phyloP scores from a whole-genome alignment of 106 monocot species.

The Dioscorea alata region DNA sequence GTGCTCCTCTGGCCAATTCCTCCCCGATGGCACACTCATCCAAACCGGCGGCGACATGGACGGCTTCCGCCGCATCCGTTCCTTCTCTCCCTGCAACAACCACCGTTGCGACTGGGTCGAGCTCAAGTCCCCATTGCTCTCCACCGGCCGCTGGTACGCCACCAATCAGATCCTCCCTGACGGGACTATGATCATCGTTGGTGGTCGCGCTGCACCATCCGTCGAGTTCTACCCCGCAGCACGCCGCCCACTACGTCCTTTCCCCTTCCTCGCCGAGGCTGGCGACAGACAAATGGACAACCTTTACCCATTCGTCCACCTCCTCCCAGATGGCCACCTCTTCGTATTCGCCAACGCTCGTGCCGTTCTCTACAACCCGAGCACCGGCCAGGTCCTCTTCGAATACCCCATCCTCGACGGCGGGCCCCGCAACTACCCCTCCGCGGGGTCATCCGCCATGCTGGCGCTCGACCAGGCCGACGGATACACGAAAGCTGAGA shows the following conservation, averaged over 20 bases:
- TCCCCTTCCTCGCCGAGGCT: slow-evolving; percentile 46
- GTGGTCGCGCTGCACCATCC: slow-evolving; percentile 46
- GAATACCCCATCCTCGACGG: slow-evolving; percentile 45
- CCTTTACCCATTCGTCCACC: slow-evolving; percentile 79
- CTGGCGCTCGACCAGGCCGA: slow-evolving; percentile 25
- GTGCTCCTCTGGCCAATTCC: slow-evolving; percentile 76
- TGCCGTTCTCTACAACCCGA: slow-evolving; percentile 41
- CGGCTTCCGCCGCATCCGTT: slow-evolving; percentile 43
- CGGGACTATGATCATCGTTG: slow-evolving; percentile 50
- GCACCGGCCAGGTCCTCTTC: slow-evolving; percentile 29
- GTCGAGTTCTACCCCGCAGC: slow-evolving; percentile 52
- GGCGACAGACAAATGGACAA: slow-evolving; percentile 59
- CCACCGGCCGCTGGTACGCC: slow-evolving; percentile 60
- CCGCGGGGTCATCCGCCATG: slow-evolving; percentile 68
- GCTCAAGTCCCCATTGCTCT: slow-evolving; percentile 18
- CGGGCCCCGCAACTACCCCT: slow-evolving; percentile 62
- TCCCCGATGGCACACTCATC: slow-evolving; percentile 64
- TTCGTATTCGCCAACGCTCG: slow-evolving; percentile 69
- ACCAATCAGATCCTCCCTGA: slow-evolving; percentile 68
- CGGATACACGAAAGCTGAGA: slow-evolving; percentile 31
- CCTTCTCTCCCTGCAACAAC: slow-evolving; percentile 24
- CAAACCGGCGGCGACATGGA: slow-evolving; percentile 62
- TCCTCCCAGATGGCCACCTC: slow-evolving; percentile 77
- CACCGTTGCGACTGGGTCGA: slow-evolving; percentile 48
- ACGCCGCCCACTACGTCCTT: not conserved